Conservation (phyloP, 139 green algal genomes). For the Picochlorum sp. region DNA sequence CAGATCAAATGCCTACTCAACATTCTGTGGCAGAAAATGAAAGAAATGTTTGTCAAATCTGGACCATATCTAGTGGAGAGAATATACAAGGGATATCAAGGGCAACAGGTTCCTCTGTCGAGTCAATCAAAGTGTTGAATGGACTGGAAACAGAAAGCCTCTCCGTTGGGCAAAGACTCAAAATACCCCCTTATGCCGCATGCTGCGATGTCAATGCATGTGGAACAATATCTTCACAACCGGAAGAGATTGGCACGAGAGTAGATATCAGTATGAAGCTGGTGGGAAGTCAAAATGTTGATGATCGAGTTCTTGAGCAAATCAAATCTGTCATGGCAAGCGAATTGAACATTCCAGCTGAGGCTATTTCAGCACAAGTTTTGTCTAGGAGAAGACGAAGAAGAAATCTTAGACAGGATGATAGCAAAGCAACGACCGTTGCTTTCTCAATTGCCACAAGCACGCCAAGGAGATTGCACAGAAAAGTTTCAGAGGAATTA, state of each 20-base stretch:
- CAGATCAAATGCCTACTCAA: too few species aligned
- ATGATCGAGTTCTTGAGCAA: too few species aligned
- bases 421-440: too few species aligned
- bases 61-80: background rate
- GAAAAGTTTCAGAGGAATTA: too few species aligned
- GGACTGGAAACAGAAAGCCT: background rate
- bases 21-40: too few species aligned
- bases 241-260: background rate
- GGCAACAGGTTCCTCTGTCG: background rate
- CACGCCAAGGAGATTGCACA: too few species aligned
- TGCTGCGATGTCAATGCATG: slow-evolving; percentile 6
- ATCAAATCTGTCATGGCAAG: background rate
- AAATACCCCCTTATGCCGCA: slow-evolving; percentile 10
- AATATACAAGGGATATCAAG: background rate
- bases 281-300: too few species aligned
- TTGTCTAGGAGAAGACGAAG: too few species aligned
- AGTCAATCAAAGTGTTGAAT: background rate
- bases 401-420: too few species aligned
- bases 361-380: background rate
- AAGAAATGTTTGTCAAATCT: too few species aligned
- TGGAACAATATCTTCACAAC: background rate
- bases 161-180: background rate
- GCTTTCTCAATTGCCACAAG: too few species aligned
- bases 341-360: background rate
- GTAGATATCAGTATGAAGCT: background rate